A percentile compares a stretch with the other conserved stretches of the same genome.
phyloP scores from a whole-genome alignment of 129 eudicot species.

The Helichrysum umbraculigerum region DNA sequence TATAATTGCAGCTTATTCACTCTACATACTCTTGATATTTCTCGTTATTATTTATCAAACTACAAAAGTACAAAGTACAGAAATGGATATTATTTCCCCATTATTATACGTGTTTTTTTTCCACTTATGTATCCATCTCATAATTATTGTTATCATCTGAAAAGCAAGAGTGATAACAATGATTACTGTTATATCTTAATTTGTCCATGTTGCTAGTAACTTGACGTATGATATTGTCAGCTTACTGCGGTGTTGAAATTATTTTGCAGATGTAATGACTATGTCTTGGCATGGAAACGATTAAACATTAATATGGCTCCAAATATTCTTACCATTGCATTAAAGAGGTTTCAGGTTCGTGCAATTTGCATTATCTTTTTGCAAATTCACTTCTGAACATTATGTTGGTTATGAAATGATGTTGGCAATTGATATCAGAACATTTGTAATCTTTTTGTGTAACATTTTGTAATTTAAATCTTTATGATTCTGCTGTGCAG shows the following conservation, averaged over 20 bases:
- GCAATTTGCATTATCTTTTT: conserved; percentile 6
- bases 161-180: not conserved
- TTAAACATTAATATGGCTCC: conserved; percentile 66
- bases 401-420: conserved; percentile 3
- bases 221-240: conserved; percentile 10
- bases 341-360: conserved; percentile 94
- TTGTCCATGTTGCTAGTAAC: not conserved
- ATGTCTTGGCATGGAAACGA: conserved; percentile 88
- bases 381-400: conserved; percentile 19
- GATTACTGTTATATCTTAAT: not conserved
- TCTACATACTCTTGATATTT: not conserved
- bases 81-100: not conserved
- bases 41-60: conserved; percentile 7
- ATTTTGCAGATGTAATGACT: conserved; percentile 82
- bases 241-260: conserved; percentile 21
- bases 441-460: not conserved
- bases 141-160: not conserved
- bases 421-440: conserved; percentile 2
- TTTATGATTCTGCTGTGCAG: conserved; percentile 40
- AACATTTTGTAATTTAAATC: not conserved
- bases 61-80: not conserved
- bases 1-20: conserved; percentile 7
- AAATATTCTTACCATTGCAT: conserved; percentile 89
- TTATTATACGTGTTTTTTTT: not conserved
- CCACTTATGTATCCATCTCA: not conserved